phyloP scores from a whole-genome alignment of 2,329 filamentous ascomycete genomes.

The Exophiala phaeomuriformis region DNA sequence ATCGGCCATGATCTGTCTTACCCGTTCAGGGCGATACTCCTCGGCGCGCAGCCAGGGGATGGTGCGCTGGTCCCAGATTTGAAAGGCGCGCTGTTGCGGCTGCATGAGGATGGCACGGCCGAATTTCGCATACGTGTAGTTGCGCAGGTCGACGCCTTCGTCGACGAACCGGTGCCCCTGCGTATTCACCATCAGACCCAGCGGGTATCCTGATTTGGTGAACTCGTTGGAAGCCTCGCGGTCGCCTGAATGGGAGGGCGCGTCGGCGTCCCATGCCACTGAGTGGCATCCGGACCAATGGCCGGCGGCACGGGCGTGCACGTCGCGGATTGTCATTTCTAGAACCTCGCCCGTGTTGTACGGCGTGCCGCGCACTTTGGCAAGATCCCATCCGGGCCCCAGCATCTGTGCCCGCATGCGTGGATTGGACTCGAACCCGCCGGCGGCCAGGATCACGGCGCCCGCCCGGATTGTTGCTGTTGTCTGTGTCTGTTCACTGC shows the following conservation, averaged over 20 bases:
- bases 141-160: slow-evolving; percentile 58
- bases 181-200: slow-evolving; percentile 58
- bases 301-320: slow-evolving; percentile 46
- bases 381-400: slow-evolving; percentile 57
- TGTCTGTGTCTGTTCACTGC: too few relatives aligned
- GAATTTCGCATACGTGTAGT: slow-evolving; percentile 62
- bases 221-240: slow-evolving; percentile 57
- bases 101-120: slow-evolving; percentile 56
- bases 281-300: slow-evolving; percentile 61
- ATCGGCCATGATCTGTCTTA: slow-evolving; percentile 46
- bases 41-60: slow-evolving; percentile 51
- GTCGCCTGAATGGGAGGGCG: slow-evolving; percentile 49
- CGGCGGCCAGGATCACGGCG: slow-evolving; percentile 50
- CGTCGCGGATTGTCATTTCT: slow-evolving; percentile 43
- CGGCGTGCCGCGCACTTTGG: slow-evolving; percentile 55
- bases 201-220: slow-evolving; percentile 62
- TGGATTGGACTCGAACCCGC: slow-evolving; percentile 58
- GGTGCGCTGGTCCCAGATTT: slow-evolving; percentile 54
- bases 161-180: slow-evolving; percentile 57
- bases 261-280: slow-evolving; percentile 58
- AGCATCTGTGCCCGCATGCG: slow-evolving; percentile 49
- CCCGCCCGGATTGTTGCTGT: slow-evolving; percentile 32
- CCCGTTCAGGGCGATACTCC: slow-evolving; percentile 55
- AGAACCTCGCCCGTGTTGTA: slow-evolving; percentile 58
- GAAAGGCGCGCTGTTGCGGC: slow-evolving; percentile 53